Evolutionary conservation across 2,329 filamentous ascomycete species (phyloP), one percentile per base, ranked within the genome.

Genomic region (Gliomastix tumulicola): DNA sequence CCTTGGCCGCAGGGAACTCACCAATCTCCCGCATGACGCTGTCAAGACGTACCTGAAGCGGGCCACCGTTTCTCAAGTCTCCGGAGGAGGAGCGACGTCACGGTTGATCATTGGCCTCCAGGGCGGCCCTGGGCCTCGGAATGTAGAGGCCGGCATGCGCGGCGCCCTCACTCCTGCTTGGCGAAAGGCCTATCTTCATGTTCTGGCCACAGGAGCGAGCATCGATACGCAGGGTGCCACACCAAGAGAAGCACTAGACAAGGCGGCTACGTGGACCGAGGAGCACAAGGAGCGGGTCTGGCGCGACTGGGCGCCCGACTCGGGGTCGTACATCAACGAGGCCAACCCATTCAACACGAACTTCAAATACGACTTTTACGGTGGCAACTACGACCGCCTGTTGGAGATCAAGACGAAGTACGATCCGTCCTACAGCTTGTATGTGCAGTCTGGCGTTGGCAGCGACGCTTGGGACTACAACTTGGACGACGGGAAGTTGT

Each of bases 311-410:
- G 41, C 43, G 5, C 41, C 43, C 5, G 34, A 35, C 12, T 23
- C 41, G 2, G 41, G 43, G 12, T 34, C 47, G 3, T 62, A 62
- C 35, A 43, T 59, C 49, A 66, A 65, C 36, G 64, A 69, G 46
- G 61, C 56, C 2, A 59, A 62, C 41, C 60, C 57, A 13, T 49
- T 49, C 27, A 42, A 57, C 17, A 13, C 25, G 20, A 37, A 32
- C 35, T 37, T 31, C 15, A 20, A 37, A 19, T 9, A 17, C 6
- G 28, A 32, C 28, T 37, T 37, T 21, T 37, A 37, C 19, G 35
- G 35, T 11, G 17, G 5, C 16, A 7, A 18, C n/a, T 32, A 37
- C 19, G 28, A 32, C 17, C 25, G 35, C 6, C 27, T 37, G 16
- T 10, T 37, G 15, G 21, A 32, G 13, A 32, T 37, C 16, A 37